Evolutionary conservation across 768 basidiomycete species (phyloP).

Genomic region (Lyophyllum atratum): DNA sequence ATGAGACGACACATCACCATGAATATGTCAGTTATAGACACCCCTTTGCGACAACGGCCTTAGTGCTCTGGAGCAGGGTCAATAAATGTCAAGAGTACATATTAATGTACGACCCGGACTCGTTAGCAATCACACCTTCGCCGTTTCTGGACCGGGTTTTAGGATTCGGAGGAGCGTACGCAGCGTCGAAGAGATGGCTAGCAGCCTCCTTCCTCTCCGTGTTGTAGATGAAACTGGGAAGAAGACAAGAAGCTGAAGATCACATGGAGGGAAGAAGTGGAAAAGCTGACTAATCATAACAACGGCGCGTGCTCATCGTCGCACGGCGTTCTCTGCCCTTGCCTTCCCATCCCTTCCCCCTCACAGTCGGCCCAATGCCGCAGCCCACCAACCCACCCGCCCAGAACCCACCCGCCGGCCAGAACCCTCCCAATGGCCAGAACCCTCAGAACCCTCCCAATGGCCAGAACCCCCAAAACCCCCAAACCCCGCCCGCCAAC

Average conservation of each 20-base stretch:
- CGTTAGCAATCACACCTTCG: not conserved
- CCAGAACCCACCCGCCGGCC: not conserved
- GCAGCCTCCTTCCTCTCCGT: not conserved
- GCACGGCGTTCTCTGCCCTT: slow-evolving; percentile 7
- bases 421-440: not conserved
- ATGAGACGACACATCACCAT: not conserved
- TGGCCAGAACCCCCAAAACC: not conserved
- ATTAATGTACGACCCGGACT: not conserved
- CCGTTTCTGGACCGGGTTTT: not conserved
- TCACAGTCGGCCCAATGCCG: not conserved
- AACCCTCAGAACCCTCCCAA: not conserved
- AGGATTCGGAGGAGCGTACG: not conserved
- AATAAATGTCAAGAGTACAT: not conserved
- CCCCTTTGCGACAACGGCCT: not conserved
- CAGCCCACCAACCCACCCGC: not conserved
- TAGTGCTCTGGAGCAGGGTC: not conserved
- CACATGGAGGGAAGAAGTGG: not conserved
- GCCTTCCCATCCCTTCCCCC: not conserved
- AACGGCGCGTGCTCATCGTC: not conserved
- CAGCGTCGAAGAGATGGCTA: not conserved
- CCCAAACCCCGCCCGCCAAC: no score
- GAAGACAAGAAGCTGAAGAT: not conserved
- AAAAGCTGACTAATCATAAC: slow-evolving; percentile 17
- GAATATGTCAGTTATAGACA: not conserved
- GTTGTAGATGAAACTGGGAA: slow-evolving; percentile 1